Base-by-base conservation (phyloP, 2,329 filamentous ascomycete genomes). In the Colletotrichum liaoningense region DNA sequence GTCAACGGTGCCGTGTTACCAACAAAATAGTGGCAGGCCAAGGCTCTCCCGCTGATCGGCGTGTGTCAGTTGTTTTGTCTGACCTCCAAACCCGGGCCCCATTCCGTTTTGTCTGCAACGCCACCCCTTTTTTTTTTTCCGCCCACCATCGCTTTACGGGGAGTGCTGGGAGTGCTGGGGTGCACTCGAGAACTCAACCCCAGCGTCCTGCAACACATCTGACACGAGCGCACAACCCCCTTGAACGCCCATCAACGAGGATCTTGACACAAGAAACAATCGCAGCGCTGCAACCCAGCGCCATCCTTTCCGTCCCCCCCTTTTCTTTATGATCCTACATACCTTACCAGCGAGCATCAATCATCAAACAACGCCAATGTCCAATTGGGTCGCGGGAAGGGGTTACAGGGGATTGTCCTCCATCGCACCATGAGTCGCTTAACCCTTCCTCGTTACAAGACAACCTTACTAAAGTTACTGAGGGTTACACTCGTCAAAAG, bases 191-290 rank as follows among this genome's bases (percentile, higher is more conserved):
- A 49, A 49, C 7, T 49, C 42, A 49, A 49, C 42, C 19, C 42
- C 42, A 49, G 42, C 42, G 42, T 64, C 55, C 64, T 75, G 74
- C 55, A 72, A 75, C 74, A 75, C 67, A 57, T 74, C 72, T 75
- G 74, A 75, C 56, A 75, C 74, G 62, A 64, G 59, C 58, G 59
- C 68, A 68, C 63, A 60, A 33, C 73, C 65, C 69, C 63, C 42
- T 46, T 14, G 35, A 24, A 46, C 33, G 30, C 33, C 57, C 64
- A 59, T 71, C 67, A 66, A 26, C 60, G 62, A 60, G 67, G 58
- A 62, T 71, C 60, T 66, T 66, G 67, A 63, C 49, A 65, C 59
- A 58, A 28, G 73, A 73, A 73, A 74, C 73, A 49, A 68, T 54
- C 52, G 30, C 42, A 59, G 46, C 55, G 55, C 54, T 30, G 26